Base-by-base conservation (phyloP, 2,329 filamentous ascomycete species). In the Alternaria consortialis region DNA sequence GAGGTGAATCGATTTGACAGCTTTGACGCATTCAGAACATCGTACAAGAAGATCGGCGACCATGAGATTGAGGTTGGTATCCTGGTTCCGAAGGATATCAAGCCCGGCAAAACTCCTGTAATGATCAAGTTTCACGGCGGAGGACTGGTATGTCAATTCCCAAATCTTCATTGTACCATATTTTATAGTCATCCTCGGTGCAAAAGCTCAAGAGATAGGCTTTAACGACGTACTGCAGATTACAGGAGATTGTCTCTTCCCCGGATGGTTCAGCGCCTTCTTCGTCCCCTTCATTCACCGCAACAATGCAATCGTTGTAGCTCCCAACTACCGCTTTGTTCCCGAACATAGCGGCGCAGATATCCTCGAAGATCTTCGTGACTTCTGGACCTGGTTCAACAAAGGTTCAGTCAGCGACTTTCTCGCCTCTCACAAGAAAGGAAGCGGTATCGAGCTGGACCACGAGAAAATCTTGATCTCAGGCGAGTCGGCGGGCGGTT, bases 261-360 rank as follows among this genome's bases (percentile, higher is more conserved):
- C 71, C 1, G 61, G 70, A 17, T 79, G 75, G 75, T 72, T 74
- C 51, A 60, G 69, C 3, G 63, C 68, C 8, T 79, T 65, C 52
- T 70, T 80, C 7, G 67, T 84, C 7, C 75, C 82, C 7, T 74
- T 82, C 39, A 74, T 79, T 25, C 71, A 75, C 1, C 63, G 71
- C 27, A 76, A 80, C 50, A 69, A 68, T 13, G 82, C 84, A n/a
- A 80, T 86, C 44, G 74, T 83, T 27, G 67, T 86, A 7, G 73
- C 79, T 1, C 80, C 83, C 0, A 82, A 84, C 69, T 84, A 87
- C 73, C 83, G 84, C 8, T 80, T 86, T 4, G 62, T 84, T n/a
- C 84, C 84, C 23, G 84, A 85, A 59, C 75, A 80, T 54, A 81
- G 57, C 20, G 82, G 82, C 34, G 48, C 72, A 3, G 81, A 86